A percentile compares a stretch with the other conserved stretches of the same genome.
These are phyloP conservation scores for Penicillium cataractarum DNA, from an alignment of 495 filamentous ascomycete genomes.

Conservation along the genomic window DNA sequence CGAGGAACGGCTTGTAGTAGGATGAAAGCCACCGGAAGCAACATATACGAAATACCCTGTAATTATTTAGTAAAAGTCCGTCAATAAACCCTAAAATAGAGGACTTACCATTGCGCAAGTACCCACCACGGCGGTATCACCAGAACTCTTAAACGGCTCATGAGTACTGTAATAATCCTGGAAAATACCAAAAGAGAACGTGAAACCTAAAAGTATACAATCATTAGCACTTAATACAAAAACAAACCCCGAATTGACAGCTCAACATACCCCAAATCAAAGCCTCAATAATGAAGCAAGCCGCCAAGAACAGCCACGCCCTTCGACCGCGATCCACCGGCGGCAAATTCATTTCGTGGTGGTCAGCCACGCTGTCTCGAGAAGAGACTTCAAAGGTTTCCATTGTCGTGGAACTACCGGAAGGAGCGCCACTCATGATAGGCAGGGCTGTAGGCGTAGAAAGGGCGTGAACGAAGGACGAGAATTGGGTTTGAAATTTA, in stretches of 20 bases:
- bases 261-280: constrained; percentile 63
- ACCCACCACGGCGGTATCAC: constrained; percentile 46
- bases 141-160: constrained; percentile 48
- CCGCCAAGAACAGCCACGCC: constrained; percentile 67
- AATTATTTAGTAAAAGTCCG: not conserved
- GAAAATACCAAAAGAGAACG: constrained; percentile 65
- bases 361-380: constrained; percentile 25
- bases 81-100: not conserved
- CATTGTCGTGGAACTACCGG: constrained; percentile 11
- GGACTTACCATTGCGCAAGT: constrained; percentile 46
- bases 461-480: not conserved
- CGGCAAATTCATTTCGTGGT: constrained; percentile 34
- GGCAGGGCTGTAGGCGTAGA: not conserved
- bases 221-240: not conserved
- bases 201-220: constrained; percentile 57
- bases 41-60: constrained; percentile 55
- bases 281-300: constrained; percentile 65
- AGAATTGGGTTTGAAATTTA: not conserved
- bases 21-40: constrained; percentile 48
- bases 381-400: constrained; percentile 17
- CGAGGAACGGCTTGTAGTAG: constrained; percentile 45
- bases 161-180: constrained; percentile 59
- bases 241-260: not conserved
- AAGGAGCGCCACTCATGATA: not conserved
- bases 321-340: constrained; percentile 61